Conservation (phyloP, 2,329 filamentous ascomycete species). For the Fusarium papillatum region DNA sequence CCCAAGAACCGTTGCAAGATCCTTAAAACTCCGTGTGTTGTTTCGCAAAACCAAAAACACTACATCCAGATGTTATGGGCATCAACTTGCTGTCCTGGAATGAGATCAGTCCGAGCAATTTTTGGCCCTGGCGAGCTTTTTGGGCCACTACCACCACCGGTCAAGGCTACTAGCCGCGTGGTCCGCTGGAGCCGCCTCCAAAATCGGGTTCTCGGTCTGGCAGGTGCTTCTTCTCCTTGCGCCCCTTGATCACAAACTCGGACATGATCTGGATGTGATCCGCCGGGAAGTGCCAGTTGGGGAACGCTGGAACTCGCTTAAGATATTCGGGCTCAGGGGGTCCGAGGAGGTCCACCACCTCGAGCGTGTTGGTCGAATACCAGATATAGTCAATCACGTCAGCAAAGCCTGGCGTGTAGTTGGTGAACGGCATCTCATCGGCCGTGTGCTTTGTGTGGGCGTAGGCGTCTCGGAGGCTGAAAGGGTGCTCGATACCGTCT, state of each 20-base stretch:
- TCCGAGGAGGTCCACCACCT: constrained; percentile 86
- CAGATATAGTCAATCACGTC: constrained; percentile 98
- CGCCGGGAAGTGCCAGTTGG: constrained; percentile 94
- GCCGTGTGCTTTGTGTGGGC: constrained; percentile 84
- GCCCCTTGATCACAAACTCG: constrained; percentile 89
- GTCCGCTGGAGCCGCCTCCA: constrained; percentile 54
- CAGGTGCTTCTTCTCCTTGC: constrained; percentile 83
- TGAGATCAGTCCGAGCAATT: constrained; percentile 5
- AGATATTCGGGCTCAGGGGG: constrained; percentile 90
- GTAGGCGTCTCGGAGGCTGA: constrained; percentile 93
- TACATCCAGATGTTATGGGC: constrained; percentile 53
- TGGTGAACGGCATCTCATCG: constrained; percentile 92
- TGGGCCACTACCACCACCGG: constrained; percentile 18
- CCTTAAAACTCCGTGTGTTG: constrained; percentile 51
- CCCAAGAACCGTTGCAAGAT: constrained; percentile 47
- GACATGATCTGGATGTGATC: constrained; percentile 93
- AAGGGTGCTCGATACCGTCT: constrained; percentile 94
- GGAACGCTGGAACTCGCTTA: constrained; percentile 89
- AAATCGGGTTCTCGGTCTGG: constrained; percentile 76
- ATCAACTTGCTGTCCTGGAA: constrained; percentile 23
- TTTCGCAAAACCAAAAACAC: constrained; percentile 54
- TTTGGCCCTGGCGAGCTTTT: neutral
- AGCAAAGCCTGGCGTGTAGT: constrained; percentile 94
- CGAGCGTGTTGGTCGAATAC: constrained; percentile 93
- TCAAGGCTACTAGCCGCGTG: constrained; percentile 44